A percentile compares a stretch with the other conserved stretches of the same genome.
phyloP scores from a whole-genome alignment of 169 alveolate species.

The Cryptosporidium felis region DNA sequence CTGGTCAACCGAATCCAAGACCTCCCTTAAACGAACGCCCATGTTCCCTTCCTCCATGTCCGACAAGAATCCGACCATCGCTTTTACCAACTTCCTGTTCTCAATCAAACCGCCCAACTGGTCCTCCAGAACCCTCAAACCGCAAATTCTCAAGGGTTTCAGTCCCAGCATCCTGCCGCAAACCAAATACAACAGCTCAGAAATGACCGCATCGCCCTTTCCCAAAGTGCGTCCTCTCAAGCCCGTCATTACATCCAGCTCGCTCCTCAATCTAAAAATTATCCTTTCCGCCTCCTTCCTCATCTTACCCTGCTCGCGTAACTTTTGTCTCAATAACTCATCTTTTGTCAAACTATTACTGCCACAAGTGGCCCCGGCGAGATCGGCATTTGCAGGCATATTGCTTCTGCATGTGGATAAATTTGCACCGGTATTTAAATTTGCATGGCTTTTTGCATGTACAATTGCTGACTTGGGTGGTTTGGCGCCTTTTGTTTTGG shows the following conservation, averaged over 20 bases:
- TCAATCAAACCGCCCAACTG: neutral
- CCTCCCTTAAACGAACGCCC: neutral
- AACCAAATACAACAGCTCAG: neutral
- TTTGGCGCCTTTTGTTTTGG: slow-evolving; percentile 17
- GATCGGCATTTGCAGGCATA: neutral
- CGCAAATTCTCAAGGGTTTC: neutral
- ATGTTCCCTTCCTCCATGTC: neutral
- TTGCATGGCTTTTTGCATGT: slow-evolving; percentile 15
- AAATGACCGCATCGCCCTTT: neutral
- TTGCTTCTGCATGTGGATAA: neutral
- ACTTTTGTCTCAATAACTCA: slow-evolving; percentile 11
- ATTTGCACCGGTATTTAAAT: neutral
- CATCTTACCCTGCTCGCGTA: slow-evolving; percentile 6
- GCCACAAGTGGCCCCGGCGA: neutral
- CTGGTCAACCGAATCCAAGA: neutral
- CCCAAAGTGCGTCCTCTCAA: neutral
- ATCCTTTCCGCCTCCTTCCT: slow-evolving; percentile 4
- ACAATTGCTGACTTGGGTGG: neutral
- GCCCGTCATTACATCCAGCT: neutral
- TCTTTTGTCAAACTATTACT: slow-evolving; percentile 27
- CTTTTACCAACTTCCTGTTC: neutral
- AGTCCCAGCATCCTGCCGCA: slow-evolving; percentile 28
- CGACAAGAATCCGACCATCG: slow-evolving; percentile 5
- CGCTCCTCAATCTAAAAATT: neutral
- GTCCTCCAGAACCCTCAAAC: neutral